These are phyloP conservation scores for Saturnispora dispora DNA, from an alignment of 805 yeast genomes.

Conservation along the genomic window DNA sequence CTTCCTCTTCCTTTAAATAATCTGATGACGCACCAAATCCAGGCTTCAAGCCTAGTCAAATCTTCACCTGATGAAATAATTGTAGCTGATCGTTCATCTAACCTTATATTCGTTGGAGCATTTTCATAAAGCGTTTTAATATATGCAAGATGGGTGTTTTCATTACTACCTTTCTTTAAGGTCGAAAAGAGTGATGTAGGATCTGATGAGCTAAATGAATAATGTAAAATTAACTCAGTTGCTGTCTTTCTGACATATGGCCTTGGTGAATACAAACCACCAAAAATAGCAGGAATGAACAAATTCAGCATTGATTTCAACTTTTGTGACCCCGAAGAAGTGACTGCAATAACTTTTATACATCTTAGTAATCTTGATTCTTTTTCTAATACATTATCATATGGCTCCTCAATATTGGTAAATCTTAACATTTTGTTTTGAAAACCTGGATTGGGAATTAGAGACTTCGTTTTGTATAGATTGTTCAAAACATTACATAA, in stretches of 20 bases:
- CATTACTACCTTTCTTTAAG: slow-evolving; percentile 23
- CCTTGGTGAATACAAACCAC: slow-evolving; percentile 70
- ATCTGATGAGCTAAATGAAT: slow-evolving; percentile 29
- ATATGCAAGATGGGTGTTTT: slow-evolving; percentile 28
- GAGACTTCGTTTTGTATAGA: slow-evolving; percentile 25
- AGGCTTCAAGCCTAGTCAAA: slow-evolving; percentile 25
- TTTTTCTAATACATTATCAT: slow-evolving; percentile 38
- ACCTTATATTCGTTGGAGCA: slow-evolving; percentile 12
- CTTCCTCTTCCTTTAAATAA: slow-evolving; percentile 62
- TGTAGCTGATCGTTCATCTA: slow-evolving; percentile 23
- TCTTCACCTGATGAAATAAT: slow-evolving; percentile 20
- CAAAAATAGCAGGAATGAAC: slow-evolving; percentile 61
- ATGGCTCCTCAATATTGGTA: slow-evolving; percentile 26
- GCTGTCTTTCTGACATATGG: slow-evolving; percentile 76
- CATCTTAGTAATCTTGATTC: slow-evolving; percentile 77
- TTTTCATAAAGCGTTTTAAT: slow-evolving; percentile 20
- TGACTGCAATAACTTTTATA: slow-evolving; percentile 68
- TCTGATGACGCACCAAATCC: slow-evolving; percentile 27
- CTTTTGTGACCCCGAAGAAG: slow-evolving; percentile 60
- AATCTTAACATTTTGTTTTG: slow-evolving; percentile 14
- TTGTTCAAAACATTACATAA: slow-evolving; percentile 58
- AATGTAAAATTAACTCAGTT: slow-evolving; percentile 62
- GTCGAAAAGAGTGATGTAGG: slow-evolving; percentile 18
- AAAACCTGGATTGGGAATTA: slow-evolving; percentile 8
- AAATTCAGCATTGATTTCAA: slow-evolving; percentile 41